Evolutionary conservation across 352 stramenopile genomes (phyloP).

Genomic region (Globisporangium ultimum): DNA sequence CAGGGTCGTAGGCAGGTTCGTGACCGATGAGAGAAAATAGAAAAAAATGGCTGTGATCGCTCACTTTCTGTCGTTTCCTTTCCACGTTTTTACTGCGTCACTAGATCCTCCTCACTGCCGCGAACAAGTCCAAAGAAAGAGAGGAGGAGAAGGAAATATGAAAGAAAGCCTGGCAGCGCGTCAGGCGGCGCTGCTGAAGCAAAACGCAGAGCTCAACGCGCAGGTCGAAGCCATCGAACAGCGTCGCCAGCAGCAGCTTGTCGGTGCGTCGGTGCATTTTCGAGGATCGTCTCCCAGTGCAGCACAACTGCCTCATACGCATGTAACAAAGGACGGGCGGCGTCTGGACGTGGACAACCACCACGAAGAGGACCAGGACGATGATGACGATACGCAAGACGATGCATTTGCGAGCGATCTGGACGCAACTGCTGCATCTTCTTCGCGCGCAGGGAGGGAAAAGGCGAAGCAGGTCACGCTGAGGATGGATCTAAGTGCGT

Average conservation of each 20-base stretch:
- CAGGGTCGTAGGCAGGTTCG: slow-evolving; percentile 1
- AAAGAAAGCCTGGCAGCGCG: slow-evolving; percentile 57
- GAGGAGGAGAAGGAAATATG: slow-evolving; percentile 21
- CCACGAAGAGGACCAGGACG: slow-evolving; percentile 1
- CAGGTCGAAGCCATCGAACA: slow-evolving; percentile 67
- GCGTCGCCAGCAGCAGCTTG: slow-evolving; percentile 45
- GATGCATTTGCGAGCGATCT: slow-evolving; percentile 3
- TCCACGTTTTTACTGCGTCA: no score
- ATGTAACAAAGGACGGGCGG: not conserved
- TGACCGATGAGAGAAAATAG: not conserved
- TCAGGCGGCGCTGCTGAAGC: slow-evolving; percentile 51
- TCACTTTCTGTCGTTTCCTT: not conserved
- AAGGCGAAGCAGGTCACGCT: slow-evolving; percentile 18
- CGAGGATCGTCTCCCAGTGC: slow-evolving; percentile 1
- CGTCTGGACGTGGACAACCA: not conserved
- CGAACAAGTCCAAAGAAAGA: not conserved
- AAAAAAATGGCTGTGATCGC: not conserved
- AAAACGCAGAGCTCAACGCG: slow-evolving; percentile 65
- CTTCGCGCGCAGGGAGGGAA: slow-evolving; percentile 3
- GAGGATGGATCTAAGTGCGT: slow-evolving; percentile 44
- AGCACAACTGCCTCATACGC: no score
- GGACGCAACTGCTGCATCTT: not conserved
- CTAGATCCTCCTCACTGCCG: not conserved
- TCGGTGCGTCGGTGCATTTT: not conserved
- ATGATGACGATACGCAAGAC: not conserved